Evolutionary conservation across 1,139 yeast species (phyloP).

Genomic region (Saccharomyces hybrid): DNA sequence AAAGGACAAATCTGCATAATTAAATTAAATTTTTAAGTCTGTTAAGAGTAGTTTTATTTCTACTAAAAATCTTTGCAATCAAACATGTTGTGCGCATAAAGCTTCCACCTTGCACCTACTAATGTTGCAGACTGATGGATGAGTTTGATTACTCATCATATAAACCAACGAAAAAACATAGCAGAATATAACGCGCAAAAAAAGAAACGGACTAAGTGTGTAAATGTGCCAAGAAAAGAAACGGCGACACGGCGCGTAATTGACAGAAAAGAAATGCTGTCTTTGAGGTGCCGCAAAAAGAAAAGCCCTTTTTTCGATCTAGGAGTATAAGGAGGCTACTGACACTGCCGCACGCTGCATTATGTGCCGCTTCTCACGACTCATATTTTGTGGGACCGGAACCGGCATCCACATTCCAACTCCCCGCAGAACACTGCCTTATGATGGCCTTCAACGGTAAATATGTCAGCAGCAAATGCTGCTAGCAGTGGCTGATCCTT

Average conservation of each 20-base stretch:
- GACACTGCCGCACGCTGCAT: not conserved
- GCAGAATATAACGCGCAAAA: not conserved
- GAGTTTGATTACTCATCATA: not conserved
- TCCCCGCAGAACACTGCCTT: not conserved
- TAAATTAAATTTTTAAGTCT: not conserved
- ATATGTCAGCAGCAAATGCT: not conserved
- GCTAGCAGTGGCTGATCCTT: not conserved
- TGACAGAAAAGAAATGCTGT: not conserved
- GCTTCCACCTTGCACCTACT: not conserved
- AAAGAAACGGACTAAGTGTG: not conserved
- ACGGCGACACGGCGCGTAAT: not conserved
- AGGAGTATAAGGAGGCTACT: not conserved
- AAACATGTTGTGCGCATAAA: not conserved
- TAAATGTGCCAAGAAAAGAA: not conserved
- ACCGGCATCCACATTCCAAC: not conserved
- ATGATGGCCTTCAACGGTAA: not conserved
- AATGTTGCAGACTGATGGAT: not conserved
- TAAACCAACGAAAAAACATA: not conserved
- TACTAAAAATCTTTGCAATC: not conserved
- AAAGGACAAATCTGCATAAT: not conserved
- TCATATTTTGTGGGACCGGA: not conserved
- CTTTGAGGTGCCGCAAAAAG: not conserved
- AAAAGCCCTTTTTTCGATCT: not conserved
- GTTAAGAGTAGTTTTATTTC: not conserved
- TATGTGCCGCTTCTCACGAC: not conserved